Conservation (phyloP, 169 alveolate species). For the Plasmodium knowlesi region DNA sequence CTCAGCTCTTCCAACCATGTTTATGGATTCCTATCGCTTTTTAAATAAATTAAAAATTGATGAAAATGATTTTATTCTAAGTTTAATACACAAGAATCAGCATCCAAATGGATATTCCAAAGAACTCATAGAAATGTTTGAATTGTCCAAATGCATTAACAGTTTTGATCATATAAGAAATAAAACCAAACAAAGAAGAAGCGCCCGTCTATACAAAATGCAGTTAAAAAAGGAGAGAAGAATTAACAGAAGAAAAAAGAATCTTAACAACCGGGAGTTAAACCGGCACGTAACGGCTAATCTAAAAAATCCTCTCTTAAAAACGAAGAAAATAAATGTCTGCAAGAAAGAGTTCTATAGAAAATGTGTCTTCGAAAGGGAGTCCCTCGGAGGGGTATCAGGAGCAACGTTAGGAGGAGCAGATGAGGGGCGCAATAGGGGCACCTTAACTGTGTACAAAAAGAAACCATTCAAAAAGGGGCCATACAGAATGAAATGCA, state of each 20-base stretch:
- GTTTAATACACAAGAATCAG: conserved; percentile 28
- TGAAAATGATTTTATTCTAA: conserved; percentile 35
- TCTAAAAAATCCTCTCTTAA: neutral
- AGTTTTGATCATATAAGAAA: conserved; percentile 37
- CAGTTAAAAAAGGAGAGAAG: neutral
- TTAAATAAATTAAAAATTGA: conserved; percentile 66
- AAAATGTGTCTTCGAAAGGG: neutral
- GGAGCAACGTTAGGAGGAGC: neutral
- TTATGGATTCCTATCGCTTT: conserved; percentile 17
- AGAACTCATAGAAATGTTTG: conserved; percentile 19
- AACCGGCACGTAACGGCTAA: neutral
- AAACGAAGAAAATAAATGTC: conserved; percentile 32
- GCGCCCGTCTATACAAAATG: conserved; percentile 6
- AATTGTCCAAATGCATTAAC: conserved; percentile 14
- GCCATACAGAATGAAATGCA: conserved; percentile 4
- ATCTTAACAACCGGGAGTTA: neutral
- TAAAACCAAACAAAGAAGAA: conserved; percentile 35
- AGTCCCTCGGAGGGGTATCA: neutral
- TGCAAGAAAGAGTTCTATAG: neutral
- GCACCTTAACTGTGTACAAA: neutral
- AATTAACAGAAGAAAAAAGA: neutral
- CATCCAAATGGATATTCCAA: conserved; percentile 3
- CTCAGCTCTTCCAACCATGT: neutral
- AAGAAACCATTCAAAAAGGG: neutral
- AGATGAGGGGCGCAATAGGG: neutral